Percentiles rank a stretch among this genome's conserved stretches.
phyloP scores from a whole-genome alignment of 2,329 filamentous ascomycete genomes.

The Pseudogymnoascus sp. region DNA sequence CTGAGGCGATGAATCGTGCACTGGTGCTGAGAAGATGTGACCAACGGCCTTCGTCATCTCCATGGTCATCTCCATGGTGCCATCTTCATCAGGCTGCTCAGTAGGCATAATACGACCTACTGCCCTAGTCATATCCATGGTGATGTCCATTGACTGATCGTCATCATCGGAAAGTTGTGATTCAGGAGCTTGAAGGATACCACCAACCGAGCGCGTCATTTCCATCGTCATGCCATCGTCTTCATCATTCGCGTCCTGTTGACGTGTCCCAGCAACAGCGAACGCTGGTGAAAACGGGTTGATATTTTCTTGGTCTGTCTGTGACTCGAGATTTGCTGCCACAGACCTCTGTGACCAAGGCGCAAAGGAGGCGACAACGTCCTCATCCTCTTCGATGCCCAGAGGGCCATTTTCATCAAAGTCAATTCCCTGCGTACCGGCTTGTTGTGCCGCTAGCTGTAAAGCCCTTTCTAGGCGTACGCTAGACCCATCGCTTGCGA shows the following conservation, averaged over 20 bases:
- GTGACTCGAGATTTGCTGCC: conserved; percentile 26
- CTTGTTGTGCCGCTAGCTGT: conserved; percentile 64
- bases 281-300: conserved; percentile 37
- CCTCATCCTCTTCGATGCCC: conserved; percentile 49
- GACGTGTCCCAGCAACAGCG: conserved; percentile 14
- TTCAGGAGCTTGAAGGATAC: conserved; percentile 11
- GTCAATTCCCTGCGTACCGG: conserved; percentile 63
- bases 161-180: conserved; percentile 24
- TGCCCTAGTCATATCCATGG: conserved; percentile 87
- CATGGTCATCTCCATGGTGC: conserved; percentile 49
- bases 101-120: conserved; percentile 66
- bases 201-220: conserved; percentile 36
- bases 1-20: not conserved
- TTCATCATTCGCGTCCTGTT: conserved; percentile 14
- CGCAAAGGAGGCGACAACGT: conserved; percentile 65
- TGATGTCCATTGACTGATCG: conserved; percentile 49
- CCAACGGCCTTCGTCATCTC: conserved; percentile 41
- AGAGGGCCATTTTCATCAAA: conserved; percentile 49
- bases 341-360: conserved; percentile 60
- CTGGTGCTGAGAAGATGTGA: conserved; percentile 15
- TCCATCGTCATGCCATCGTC: conserved; percentile 40
- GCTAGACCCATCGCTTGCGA: conserved; percentile 57
- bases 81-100: conserved; percentile 17
- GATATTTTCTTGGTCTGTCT: conserved; percentile 41
- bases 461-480: conserved; percentile 71